Conservation (phyloP, 148 eudicot species). For the Suaeda aralocaspica region DNA sequence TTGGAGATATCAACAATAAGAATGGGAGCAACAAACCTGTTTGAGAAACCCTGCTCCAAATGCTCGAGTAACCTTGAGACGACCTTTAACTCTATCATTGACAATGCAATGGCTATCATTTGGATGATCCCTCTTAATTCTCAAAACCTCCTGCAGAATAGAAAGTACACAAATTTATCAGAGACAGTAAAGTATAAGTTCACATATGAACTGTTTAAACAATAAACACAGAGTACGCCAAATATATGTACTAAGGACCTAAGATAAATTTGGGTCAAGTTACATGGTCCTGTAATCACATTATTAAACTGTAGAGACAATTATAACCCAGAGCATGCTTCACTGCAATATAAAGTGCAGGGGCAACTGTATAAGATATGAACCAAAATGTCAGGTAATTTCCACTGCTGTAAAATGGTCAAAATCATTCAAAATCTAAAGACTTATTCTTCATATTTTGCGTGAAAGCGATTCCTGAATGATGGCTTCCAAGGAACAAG, state of each 20-base stretch:
- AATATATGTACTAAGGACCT: too few relatives aligned
- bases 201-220: not conserved
- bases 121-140: slow-evolving; percentile 96
- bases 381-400: not conserved
- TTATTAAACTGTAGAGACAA: too few relatives aligned
- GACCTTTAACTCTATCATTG: slow-evolving; percentile 97
- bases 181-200: not conserved
- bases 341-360: not conserved
- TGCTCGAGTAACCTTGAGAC: slow-evolving; percentile 96
- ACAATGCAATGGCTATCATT: slow-evolving; percentile 92
- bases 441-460: too few relatives aligned
- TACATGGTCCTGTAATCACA: not conserved
- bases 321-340: not conserved
- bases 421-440: not conserved
- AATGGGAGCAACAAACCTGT: slow-evolving; percentile 79
- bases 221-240: not conserved
- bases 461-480: too few relatives aligned
- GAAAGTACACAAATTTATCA: not conserved
- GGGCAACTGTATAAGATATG: not conserved
- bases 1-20: too few relatives aligned
- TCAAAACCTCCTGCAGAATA: slow-evolving; percentile 64
- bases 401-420: not conserved
- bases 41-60: slow-evolving; percentile 99
- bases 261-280: not conserved
- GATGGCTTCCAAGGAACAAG: too few relatives aligned